Evolutionary conservation across 805 yeast genomes (phyloP), one percentile per base, ranked within the genome.

Genomic region (Candida sakaeoensis): DNA sequence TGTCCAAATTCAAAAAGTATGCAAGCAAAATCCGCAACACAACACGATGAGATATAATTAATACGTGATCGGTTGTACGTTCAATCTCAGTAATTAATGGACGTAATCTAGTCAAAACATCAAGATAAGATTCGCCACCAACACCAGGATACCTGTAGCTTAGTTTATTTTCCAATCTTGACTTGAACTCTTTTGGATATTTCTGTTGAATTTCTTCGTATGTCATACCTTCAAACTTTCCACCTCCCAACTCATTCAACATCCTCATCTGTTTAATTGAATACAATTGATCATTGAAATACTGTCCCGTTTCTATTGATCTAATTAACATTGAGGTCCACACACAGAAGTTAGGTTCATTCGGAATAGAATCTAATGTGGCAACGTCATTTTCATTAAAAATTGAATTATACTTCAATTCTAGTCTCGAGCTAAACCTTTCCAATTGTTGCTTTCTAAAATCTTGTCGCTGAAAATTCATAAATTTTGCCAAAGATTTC

Each of bases 91-190:
- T 88, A 46, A 91, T 91, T 14, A 91, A 77, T 1, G 97, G 95
- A 44, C 95, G 73, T 41, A 91, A 71, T 46, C 99, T 72, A 49
- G 89, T 87, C 54, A 93, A 83, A 9, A 93, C 99, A 62, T 91
- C 98, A 50, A 91, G 65, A 52, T 91, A 91, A 0, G 95, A 85
- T 61, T 91, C 99, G 13, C 99, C 99, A 6, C 98, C 97, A 36
- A 88, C 85, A 3, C 99, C 99, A 1, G 98, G 99, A 56, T 91
- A 91, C 44, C 99, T 70, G 61, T 91, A 91, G 13, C 82, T 70
- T 51, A 91, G 70, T 61, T 91, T 91, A 60, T 88, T 84, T 30
- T 72, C 68, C 49, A 87, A 63, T 43, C 98, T 75, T 13, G 88
- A 75, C 30, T 75, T 77, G 55, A 82, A 91, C 58, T 91, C 98